Base-by-base conservation (phyloP, 106 monocot genomes). In the Gastrodia elata region DNA sequence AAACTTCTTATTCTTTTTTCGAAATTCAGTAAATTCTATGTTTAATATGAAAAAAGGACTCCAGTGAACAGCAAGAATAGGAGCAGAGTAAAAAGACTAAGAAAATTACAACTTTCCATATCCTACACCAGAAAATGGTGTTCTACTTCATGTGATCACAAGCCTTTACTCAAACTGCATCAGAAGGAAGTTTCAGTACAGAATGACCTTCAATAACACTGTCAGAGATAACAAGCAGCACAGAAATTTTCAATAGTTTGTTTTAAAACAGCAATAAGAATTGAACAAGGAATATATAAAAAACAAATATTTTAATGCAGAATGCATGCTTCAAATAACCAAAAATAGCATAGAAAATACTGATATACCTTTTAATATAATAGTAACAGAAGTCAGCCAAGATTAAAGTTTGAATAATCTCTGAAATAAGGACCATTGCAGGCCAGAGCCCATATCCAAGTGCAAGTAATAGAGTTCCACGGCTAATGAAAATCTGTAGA, bases 401-500 rank as follows among this genome's bases (percentile, higher is more conserved):
- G 20, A 72, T 48, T 27, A 27, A 72, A 72, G 71, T 72, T 48
- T 72, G 71, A 9, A 72, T 8, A 10, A 72, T 72, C 43, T 34
- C 71, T 32, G 49, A 72, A 30, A 72, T 14, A 14, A 72, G 18
- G 49, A 72, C 44, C 48, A 72, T 16, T 46, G 18, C 43, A 8
- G 71, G 71, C 71, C 71, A 72, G 18, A 72, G 20, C 49, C 28
- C 71, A 72, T 72, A 72, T 18, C 46, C 71, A 48, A 72, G 71
- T 72, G 20, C 49, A 8, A 49, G 28, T 5, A 72, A 49, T 32
- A 72, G 32, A 22, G 38, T 69, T 40, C 69, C 69, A 25, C 40
- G 69, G 40, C 34, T 39, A 26, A 9, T 9, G 9, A 72, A 32
- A 49, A 72, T 28, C 39, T 70, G 43, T 15, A 70, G 9, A 61